Evolutionary conservation across 441 rosid genomes (phyloP), one percentile per base, ranked within the genome.

Genomic region (Brassica balearica): DNA sequence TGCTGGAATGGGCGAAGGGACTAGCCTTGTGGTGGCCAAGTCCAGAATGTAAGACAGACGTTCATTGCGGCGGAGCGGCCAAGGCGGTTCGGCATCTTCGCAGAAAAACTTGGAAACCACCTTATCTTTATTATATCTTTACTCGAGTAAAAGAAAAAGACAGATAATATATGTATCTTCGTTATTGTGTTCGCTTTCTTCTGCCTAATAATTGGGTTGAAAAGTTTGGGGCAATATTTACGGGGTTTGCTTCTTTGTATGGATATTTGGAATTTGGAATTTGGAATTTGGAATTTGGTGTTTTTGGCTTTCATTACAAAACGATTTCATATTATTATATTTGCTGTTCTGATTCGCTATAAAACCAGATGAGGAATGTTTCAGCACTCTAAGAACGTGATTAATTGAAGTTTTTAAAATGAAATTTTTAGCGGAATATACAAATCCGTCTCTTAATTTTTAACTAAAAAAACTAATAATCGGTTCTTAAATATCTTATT

Each of bases 1-100:
- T 1, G 29, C 6, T 58, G 86, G 79, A 34, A 84, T 88, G 60
- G 85, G 89, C 27, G 87, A 81, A 74, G 88, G 82, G 53, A 84
- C 88, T 58, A 80, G 82, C 59, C 81, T 82, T 69, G 87, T 89
- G 86, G 89, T 93, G 25, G 98, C 99, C 4, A 92, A 90, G 82
- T 75, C 98, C 3, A 88, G 97, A 81, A 88, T 93, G 95, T 95
- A 82, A 82, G 77, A 70, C 62, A 63, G 0, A 65, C 4, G 43
- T 27, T 25, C 23, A 41, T 5, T 68, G 63, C 38, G 68, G n/a
- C 15, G 70, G 9, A 53, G 51, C 69, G 8, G 69, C 69, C 76
- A 27, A 70, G 34, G 68, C 12, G 59, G 80, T 63, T 27, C 2
- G 27, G 29, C 66, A 71, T 59, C 79, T 65, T 67, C 61, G 60